phyloP scores from a whole-genome alignment of 169 alveolate genomes.

The Plasmodium reichenowi region DNA sequence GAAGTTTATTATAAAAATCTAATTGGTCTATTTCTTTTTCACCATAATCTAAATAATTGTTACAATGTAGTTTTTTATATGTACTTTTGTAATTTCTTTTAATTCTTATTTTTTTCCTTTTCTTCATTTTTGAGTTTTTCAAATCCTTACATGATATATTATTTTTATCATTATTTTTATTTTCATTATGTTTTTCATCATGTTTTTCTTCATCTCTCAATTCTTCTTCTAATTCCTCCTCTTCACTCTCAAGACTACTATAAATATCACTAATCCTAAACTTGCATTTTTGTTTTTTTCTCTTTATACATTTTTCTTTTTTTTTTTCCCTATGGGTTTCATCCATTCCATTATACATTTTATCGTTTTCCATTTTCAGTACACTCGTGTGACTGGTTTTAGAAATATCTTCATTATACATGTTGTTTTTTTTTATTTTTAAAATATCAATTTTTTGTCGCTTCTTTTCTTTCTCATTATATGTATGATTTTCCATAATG shows the following conservation, averaged over 20 bases:
- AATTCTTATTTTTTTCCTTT: no score
- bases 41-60: slow-evolving; percentile 15
- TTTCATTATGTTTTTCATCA: neutral
- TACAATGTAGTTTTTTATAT: slow-evolving; percentile 1
- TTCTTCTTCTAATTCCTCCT: slow-evolving; percentile 36
- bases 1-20: slow-evolving; percentile 22
- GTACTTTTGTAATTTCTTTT: no score
- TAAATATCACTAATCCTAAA: slow-evolving; percentile 50
- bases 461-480: neutral
- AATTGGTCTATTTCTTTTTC: slow-evolving; percentile 54
- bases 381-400: neutral
- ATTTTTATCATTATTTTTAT: no score
- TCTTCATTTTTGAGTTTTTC: no score
- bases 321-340: neutral
- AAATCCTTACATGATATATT: no score
- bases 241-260: slow-evolving; percentile 73
- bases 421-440: slow-evolving; percentile 40
- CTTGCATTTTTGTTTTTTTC: neutral
- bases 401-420: slow-evolving; percentile 4
- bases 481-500: no score
- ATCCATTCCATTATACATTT: neutral
- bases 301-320: neutral
- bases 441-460: slow-evolving; percentile 3
- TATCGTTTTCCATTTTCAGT: slow-evolving; percentile 10
- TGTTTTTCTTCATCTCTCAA: neutral